These are phyloP conservation scores for Fusarium domesticum DNA, from an alignment of 2,329 filamentous ascomycete species.

Conservation along the genomic window DNA sequence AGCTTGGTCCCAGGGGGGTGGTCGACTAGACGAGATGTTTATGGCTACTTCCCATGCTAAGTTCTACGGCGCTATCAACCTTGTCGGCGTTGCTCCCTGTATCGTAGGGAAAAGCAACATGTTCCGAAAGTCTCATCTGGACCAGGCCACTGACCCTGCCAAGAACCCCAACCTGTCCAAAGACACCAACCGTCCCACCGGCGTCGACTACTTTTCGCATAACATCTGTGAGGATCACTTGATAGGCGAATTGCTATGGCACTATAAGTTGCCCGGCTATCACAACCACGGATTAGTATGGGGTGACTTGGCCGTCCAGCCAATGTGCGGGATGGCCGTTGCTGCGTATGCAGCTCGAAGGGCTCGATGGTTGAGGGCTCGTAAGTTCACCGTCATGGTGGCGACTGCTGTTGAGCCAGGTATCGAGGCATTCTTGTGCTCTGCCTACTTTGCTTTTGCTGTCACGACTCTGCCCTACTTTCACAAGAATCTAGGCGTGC, in stretches of 20 bases:
- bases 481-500: constrained; percentile 47
- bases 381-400: constrained; percentile 87
- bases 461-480: constrained; percentile 70
- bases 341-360: constrained; percentile 74
- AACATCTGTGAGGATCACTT: constrained; percentile 98
- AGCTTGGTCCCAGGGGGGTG: constrained; percentile 57
- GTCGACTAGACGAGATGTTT: constrained; percentile 89
- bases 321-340: constrained; percentile 78
- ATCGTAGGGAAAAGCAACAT: constrained; percentile 97
- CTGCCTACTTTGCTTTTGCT: constrained; percentile 74
- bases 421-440: constrained; percentile 84
- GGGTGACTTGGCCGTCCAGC: constrained; percentile 86
- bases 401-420: constrained; percentile 92
- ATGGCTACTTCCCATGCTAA: constrained; percentile 92
- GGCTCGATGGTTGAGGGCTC: constrained; percentile 84
- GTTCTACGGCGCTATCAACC: constrained; percentile 97
- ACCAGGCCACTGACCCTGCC: constrained; percentile 61
- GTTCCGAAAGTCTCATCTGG: constrained; percentile 89
- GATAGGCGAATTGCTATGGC: constrained; percentile 90
- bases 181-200: constrained; percentile 49
- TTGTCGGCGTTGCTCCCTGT: constrained; percentile 84
- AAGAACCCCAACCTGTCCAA: constrained; percentile 43
- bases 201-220: constrained; percentile 88
- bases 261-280: constrained; percentile 59
- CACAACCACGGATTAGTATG: constrained; percentile 80